These are phyloP conservation scores for Kluyveromyces starmeri DNA, from an alignment of 805 yeast genomes.

Conservation along the genomic window DNA sequence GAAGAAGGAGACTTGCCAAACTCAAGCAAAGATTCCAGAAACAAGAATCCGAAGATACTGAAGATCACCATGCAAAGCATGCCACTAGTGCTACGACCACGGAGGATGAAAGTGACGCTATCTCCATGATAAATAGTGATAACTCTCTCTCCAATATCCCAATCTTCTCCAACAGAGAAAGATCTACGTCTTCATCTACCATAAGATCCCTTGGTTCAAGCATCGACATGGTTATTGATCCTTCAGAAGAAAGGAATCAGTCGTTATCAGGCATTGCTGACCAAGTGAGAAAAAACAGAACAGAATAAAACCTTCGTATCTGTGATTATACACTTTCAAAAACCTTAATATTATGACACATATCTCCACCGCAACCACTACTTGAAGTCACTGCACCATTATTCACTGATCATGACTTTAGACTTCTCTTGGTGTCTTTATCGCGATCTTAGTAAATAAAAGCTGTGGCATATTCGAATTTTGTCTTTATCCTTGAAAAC, in stretches of 20 bases:
- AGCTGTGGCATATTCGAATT: too few relatives aligned
- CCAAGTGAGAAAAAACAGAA: conserved; percentile 22
- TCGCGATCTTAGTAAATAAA: too few relatives aligned
- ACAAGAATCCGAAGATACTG: conserved; percentile 8
- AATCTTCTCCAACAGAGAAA: conserved; percentile 35
- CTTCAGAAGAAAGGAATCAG: conserved; percentile 8
- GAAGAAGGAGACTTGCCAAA: conserved; percentile 29
- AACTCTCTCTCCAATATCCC: conserved; percentile 33
- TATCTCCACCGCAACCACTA: too few relatives aligned
- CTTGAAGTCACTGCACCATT: too few relatives aligned
- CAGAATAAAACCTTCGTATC: neutral
- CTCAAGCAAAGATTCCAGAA: conserved; percentile 13
- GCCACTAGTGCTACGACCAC: conserved; percentile 2
- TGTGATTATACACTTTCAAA: too few relatives aligned
- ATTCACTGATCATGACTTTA: too few relatives aligned
- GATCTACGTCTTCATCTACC: conserved; percentile 23
- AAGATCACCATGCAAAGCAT: neutral
- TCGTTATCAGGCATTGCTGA: conserved; percentile 13
- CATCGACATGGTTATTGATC: conserved; percentile 12
- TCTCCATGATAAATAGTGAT: conserved; percentile 29
- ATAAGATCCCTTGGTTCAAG: conserved; percentile 22
- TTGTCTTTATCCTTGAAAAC: too few relatives aligned
- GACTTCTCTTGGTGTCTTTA: too few relatives aligned
- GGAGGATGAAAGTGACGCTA: conserved; percentile 33
- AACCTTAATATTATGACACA: too few relatives aligned